phyloP scores from a whole-genome alignment of 2,329 filamentous ascomycete species.

The Microthyrium microscopicum region DNA sequence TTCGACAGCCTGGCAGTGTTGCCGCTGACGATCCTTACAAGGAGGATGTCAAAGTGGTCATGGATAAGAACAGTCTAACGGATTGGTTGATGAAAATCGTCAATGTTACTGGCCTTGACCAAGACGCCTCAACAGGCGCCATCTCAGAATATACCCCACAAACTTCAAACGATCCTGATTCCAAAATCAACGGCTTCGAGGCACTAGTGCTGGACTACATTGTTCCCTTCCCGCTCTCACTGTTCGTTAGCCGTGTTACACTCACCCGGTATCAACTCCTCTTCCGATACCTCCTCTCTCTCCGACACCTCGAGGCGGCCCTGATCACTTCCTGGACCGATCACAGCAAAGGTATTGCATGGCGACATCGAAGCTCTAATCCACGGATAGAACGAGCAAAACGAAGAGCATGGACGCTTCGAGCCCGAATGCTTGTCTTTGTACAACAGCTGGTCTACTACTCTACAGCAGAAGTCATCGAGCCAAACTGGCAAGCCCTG shows the following conservation, averaged over 20 bases:
- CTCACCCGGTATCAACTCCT: conserved; percentile 93
- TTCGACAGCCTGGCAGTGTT: conserved; percentile 89
- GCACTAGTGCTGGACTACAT: conserved; percentile 87
- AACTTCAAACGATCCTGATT: conserved; percentile 58
- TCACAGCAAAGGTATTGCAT: conserved; percentile 63
- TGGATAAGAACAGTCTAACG: conserved; percentile 86
- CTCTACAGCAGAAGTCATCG: conserved; percentile 91
- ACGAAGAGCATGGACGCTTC: conserved; percentile 73
- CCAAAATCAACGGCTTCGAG: conserved; percentile 62
- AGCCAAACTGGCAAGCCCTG: conserved; percentile 89
- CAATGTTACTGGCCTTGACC: conserved; percentile 88
- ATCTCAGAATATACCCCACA: conserved; percentile 54
- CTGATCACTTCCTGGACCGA: conserved; percentile 81
- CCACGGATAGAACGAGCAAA: conserved; percentile 79
- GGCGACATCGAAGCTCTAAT: conserved; percentile 65
- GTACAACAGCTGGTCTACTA: conserved; percentile 95
- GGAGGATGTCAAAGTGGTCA: conserved; percentile 92
- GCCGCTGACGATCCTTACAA: conserved; percentile 94
- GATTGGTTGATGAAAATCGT: conserved; percentile 93
- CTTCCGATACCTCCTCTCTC: conserved; percentile 80
- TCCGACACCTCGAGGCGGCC: conserved; percentile 78
- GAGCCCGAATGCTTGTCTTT: conserved; percentile 90
- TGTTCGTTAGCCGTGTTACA: conserved; percentile 91
- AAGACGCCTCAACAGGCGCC: conserved; percentile 47
- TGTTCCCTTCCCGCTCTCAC: conserved; percentile 85